Conservation (phyloP, 768 basidiomycete genomes). For the Boletus vermiculosoides region DNA sequence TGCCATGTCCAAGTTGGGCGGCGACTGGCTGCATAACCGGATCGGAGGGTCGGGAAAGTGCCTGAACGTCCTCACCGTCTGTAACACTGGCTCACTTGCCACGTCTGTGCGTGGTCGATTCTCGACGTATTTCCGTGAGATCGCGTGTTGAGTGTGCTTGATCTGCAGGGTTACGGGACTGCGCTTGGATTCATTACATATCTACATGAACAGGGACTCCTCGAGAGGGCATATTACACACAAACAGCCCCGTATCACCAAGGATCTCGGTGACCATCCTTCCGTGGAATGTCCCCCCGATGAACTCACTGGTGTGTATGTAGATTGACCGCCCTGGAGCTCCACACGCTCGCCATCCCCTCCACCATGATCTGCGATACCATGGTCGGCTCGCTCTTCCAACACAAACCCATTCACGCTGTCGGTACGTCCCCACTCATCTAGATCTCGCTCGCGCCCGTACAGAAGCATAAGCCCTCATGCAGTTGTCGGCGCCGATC, state of each 20-base stretch:
- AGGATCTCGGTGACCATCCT: slow-evolving; percentile 61
- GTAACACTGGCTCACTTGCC: slow-evolving; percentile 96
- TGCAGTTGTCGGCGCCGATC: slow-evolving; percentile 80
- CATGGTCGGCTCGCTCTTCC: slow-evolving; percentile 95
- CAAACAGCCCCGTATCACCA: slow-evolving; percentile 96
- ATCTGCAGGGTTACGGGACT: slow-evolving; percentile 89
- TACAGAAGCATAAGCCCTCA: not conserved
- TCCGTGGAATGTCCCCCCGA: not conserved
- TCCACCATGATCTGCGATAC: slow-evolving; percentile 96
- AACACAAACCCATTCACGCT: slow-evolving; percentile 79
- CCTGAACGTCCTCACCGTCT: slow-evolving; percentile 87
- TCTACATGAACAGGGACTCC: slow-evolving; percentile 73
- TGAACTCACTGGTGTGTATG: not conserved
- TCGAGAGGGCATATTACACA: slow-evolving; percentile 86
- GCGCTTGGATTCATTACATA: slow-evolving; percentile 92
- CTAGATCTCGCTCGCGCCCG: too few relatives aligned
- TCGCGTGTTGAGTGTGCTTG: not conserved
- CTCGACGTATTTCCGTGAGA: not conserved
- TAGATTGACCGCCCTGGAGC: slow-evolving; percentile 87
- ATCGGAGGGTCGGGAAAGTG: slow-evolving; percentile 38
- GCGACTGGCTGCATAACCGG: slow-evolving; percentile 71
- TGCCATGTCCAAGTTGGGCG: slow-evolving; percentile 81
- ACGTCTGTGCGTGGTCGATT: slow-evolving; percentile 62
- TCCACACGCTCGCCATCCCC: slow-evolving; percentile 79
- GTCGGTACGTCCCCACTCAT: slow-evolving; percentile 48